These are phyloP conservation scores for Saraca asoca DNA, from an alignment of 331 rosid species.

Conservation along the genomic window DNA sequence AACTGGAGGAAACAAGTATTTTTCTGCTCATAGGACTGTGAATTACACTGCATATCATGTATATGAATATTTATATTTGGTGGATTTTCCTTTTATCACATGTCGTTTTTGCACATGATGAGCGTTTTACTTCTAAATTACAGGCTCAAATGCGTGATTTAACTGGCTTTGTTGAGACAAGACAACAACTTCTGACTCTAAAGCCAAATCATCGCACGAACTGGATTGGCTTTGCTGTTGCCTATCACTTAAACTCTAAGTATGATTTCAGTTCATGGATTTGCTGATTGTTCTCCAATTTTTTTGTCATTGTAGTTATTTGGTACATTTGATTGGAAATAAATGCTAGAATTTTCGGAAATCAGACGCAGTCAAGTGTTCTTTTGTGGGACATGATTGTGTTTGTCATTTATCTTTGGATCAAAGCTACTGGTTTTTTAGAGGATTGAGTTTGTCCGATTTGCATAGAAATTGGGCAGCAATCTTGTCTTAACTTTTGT, in stretches of 20 bases:
- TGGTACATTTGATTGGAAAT: no score
- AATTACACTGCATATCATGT: background rate
- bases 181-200: slow-evolving; percentile 85
- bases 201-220: slow-evolving; percentile 99
- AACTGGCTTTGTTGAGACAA: slow-evolving; percentile 94
- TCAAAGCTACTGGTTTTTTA: no score
- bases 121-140: slow-evolving; percentile 30
- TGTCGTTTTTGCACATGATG: slow-evolving; percentile 21
- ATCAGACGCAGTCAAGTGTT: no score
- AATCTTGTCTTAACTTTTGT: no score
- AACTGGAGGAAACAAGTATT: slow-evolving; percentile 11
- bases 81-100: background rate
- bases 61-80: background rate
- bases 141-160: slow-evolving; percentile 99
- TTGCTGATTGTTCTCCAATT: slow-evolving; percentile 1
- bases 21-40: slow-evolving; percentile 10
- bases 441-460: no score
- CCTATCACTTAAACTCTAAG: slow-evolving; percentile 92
- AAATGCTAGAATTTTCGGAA: no score
- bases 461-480: no score
- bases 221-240: slow-evolving; percentile 96
- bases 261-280: slow-evolving; percentile 40
- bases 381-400: no score
- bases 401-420: no score
- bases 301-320: no score